Percentiles rank a stretch among this genome's conserved stretches.
Evolutionary conservation across 371 early-diverging fungal genomes (phyloP).

Genomic region (Apophysomyces variabilis): DNA sequence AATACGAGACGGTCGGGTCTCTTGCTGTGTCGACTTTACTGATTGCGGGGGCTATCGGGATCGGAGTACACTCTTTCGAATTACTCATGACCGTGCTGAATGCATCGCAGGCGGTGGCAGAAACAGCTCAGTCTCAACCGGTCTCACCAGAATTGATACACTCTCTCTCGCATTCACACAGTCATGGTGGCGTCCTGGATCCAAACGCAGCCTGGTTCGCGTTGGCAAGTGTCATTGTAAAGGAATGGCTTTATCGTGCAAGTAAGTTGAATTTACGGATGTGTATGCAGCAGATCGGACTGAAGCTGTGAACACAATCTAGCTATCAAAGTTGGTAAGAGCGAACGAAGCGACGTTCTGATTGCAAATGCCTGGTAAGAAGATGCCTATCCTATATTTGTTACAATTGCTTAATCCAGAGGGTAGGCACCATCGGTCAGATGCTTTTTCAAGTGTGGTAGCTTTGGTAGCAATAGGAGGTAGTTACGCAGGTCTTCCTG

Average conservation of each 20-base stretch:
- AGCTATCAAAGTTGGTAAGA: slow-evolving; percentile 67
- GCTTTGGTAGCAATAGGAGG: slow-evolving; percentile 68
- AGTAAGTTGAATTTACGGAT: slow-evolving; percentile 35
- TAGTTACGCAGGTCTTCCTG: slow-evolving; percentile 63
- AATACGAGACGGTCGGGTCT: slow-evolving; percentile 74
- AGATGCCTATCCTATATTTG: not conserved
- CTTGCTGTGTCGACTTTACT: slow-evolving; percentile 67
- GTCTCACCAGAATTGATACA: slow-evolving; percentile 9
- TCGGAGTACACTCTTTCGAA: slow-evolving; percentile 70
- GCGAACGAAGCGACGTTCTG: slow-evolving; percentile 65
- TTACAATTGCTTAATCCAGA: not conserved
- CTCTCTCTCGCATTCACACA: slow-evolving; percentile 29
- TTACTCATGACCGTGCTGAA: slow-evolving; percentile 40
- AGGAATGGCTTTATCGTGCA: slow-evolving; percentile 69
- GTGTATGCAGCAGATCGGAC: not conserved
- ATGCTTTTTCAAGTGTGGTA: slow-evolving; percentile 69
- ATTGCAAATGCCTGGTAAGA: slow-evolving; percentile 75
- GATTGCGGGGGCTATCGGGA: slow-evolving; percentile 64
- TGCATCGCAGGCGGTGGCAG: slow-evolving; percentile 30
- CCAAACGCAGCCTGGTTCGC: slow-evolving; percentile 81
- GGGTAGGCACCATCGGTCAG: slow-evolving; percentile 72
- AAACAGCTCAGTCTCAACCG: slow-evolving; percentile 13
- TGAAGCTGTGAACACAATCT: not conserved
- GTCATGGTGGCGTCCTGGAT: slow-evolving; percentile 53
- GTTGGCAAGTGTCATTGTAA: slow-evolving; percentile 62